These are phyloP conservation scores for Ambrosia trifida DNA, from an alignment of 129 eudicot species.

Conservation along the genomic window DNA sequence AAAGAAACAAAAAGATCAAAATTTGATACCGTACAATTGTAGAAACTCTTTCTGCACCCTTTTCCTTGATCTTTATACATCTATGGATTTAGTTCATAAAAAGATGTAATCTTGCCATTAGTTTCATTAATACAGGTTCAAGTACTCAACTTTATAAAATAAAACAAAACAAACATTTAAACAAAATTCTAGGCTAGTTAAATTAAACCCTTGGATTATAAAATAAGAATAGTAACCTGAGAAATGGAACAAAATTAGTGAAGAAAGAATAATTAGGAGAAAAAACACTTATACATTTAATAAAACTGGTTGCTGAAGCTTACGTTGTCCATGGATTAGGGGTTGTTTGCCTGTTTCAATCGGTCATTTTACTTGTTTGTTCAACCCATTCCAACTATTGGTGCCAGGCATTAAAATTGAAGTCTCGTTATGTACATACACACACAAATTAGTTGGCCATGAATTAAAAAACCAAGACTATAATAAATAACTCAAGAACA, in stretches of 20 bases:
- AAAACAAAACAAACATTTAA: background rate
- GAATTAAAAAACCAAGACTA: too few species aligned
- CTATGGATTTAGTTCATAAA: background rate
- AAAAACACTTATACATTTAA: conserved; percentile 28
- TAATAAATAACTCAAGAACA: too few species aligned
- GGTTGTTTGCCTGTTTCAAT: background rate
- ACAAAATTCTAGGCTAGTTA: background rate
- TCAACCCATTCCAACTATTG: too few species aligned
- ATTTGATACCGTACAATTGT: conserved; percentile 32
- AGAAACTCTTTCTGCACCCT: conserved; percentile 9
- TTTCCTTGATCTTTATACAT: conserved; percentile 16
- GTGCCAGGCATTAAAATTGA: too few species aligned
- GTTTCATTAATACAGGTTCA: background rate
- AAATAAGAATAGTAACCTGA: background rate
- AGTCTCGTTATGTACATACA: too few species aligned
- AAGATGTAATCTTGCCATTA: background rate
- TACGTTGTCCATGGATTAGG: conserved; percentile 22
- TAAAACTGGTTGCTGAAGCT: conserved; percentile 22
- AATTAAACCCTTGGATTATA: background rate
- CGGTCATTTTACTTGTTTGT: too few species aligned
- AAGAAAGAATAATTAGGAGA: too few species aligned
- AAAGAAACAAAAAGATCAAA: background rate
- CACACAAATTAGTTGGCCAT: too few species aligned
- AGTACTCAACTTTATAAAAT: background rate
- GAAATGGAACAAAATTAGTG: background rate